These are phyloP conservation scores for Perkinsus olseni DNA, from an alignment of 169 alveolate species.

Conservation along the genomic window DNA sequence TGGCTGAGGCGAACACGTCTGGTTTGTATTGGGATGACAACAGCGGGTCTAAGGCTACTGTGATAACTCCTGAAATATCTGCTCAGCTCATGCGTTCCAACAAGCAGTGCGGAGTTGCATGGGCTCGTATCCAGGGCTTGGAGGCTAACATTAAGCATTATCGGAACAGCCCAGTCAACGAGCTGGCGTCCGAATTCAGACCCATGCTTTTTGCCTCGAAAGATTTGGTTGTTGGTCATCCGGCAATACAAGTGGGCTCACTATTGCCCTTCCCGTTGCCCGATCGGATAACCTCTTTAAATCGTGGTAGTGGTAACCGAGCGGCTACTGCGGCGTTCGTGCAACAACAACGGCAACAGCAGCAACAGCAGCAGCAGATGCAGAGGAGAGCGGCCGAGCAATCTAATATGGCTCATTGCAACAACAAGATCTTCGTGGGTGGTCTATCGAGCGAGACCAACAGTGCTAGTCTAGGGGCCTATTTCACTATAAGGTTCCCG, in stretches of 20 bases:
- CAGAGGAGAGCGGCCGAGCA: no score
- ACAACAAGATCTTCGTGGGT: neutral
- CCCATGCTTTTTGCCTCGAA: neutral
- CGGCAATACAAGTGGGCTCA: neutral
- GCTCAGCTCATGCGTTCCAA: neutral
- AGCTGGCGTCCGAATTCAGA: neutral
- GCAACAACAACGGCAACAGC: neutral
- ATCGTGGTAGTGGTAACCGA: neutral
- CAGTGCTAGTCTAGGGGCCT: neutral
- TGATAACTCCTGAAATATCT: neutral
- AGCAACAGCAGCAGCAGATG: neutral
- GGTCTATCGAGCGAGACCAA: neutral
- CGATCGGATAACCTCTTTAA: neutral
- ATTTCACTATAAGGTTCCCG: neutral
- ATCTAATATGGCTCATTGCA: no score
- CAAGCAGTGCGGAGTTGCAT: neutral
- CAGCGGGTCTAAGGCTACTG: neutral
- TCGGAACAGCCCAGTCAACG: neutral
- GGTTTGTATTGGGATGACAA: neutral
- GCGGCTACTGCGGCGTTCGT: neutral
- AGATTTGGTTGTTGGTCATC: neutral
- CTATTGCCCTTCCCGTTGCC: neutral
- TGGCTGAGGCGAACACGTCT: neutral
- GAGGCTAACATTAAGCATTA: neutral
- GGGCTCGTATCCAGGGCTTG: neutral